Conservation (phyloP, 495 filamentous ascomycete genomes). For the Penicillium tannophilum region DNA sequence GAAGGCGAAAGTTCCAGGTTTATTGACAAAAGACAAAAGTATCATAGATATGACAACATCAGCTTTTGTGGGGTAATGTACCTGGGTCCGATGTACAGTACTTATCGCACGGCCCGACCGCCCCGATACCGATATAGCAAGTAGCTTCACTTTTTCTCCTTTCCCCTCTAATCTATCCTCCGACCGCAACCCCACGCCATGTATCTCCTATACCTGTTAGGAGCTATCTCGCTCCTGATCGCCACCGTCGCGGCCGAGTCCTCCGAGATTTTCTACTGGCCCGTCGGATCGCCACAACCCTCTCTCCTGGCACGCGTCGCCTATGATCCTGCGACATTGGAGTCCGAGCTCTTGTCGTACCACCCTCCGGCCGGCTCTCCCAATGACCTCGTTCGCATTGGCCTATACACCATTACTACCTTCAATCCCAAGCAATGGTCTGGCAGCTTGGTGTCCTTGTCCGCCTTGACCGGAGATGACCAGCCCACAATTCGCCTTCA, state of each 20-base stretch:
- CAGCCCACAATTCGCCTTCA: conserved; percentile 40
- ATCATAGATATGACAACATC: not conserved
- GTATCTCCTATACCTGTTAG: conserved; percentile 26
- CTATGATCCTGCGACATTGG: conserved; percentile 37
- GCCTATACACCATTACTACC: conserved; percentile 34
- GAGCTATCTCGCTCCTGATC: conserved; percentile 20
- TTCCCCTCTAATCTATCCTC: conserved; percentile 1
- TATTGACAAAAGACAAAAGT: not conserved
- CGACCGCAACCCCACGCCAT: conserved; percentile 21
- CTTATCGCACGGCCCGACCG: conserved; percentile 1
- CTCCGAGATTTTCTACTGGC: conserved; percentile 47
- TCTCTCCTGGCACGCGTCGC: conserved; percentile 44
- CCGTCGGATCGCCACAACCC: conserved; percentile 35
- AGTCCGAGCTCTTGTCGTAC: conserved; percentile 39
- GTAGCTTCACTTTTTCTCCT: conserved; percentile 2
- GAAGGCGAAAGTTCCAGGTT: not conserved
- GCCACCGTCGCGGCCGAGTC: conserved; percentile 23
- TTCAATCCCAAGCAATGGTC: conserved; percentile 43
- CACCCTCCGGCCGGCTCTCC: conserved; percentile 27
- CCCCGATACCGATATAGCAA: not conserved
- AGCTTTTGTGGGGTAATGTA: not conserved
- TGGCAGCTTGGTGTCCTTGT: conserved; percentile 38
- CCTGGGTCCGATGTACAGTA: not conserved
- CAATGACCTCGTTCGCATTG: conserved; percentile 38
- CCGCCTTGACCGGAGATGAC: conserved; percentile 27